These are phyloP conservation scores for Xanthoconium separans DNA, from an alignment of 1,284 basidiomycete genomes.

Conservation along the genomic window DNA sequence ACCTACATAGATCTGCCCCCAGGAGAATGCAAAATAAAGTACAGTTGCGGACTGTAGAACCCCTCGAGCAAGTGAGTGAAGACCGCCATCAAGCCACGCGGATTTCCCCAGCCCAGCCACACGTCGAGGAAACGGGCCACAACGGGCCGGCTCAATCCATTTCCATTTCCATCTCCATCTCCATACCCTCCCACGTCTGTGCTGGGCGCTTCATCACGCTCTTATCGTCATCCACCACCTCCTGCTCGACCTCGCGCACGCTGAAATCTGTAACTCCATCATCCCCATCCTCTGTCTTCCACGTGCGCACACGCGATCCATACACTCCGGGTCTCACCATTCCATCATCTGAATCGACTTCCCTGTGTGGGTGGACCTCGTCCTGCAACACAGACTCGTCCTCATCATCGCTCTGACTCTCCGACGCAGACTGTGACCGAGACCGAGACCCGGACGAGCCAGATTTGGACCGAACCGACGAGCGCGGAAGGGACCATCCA, in stretches of 20 bases:
- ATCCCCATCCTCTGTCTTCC: slow-evolving; percentile 34
- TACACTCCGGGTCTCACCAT: neutral
- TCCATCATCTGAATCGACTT: neutral
- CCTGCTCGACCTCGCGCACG: slow-evolving; percentile 35
- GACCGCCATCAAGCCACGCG: too few relatives aligned
- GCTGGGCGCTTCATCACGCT: slow-evolving; percentile 54
- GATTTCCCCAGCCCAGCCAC: neutral
- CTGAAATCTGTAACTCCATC: slow-evolving; percentile 16
- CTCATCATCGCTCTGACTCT: slow-evolving; percentile 39
- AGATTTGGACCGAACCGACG: slow-evolving; percentile 45
- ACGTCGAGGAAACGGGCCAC: neutral
- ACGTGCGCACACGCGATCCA: slow-evolving; percentile 8
- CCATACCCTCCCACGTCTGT: slow-evolving; percentile 58
- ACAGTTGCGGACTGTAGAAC: too few relatives aligned
- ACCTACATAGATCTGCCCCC: too few relatives aligned
- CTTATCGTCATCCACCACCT: slow-evolving; percentile 17
- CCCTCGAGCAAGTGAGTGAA: too few relatives aligned
- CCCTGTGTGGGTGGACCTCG: slow-evolving; percentile 9
- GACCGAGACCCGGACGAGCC: slow-evolving; percentile 35
- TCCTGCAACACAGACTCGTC: slow-evolving; percentile 15
- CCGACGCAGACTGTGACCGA: slow-evolving; percentile 37
- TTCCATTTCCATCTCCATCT: slow-evolving; percentile 49
- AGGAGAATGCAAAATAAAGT: too few relatives aligned
- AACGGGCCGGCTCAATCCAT: slow-evolving; percentile 22
- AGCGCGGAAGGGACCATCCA: slow-evolving; percentile 53